A percentile compares a stretch with the other conserved stretches of the same genome.
Conservation (phyloP, 306 rosid species). For the Begonia fuchsioides region DNA sequence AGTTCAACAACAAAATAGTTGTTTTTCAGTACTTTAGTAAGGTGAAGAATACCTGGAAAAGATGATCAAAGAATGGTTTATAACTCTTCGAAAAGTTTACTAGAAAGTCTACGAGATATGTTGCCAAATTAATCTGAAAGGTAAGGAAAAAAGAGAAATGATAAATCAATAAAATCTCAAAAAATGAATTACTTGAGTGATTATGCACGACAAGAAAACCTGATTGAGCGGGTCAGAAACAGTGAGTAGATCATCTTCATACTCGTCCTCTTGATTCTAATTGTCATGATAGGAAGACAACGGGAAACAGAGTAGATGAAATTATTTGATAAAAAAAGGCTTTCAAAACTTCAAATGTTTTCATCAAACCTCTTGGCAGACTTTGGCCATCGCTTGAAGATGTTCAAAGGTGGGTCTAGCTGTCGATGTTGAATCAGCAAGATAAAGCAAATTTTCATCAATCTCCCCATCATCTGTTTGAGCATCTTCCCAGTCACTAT, state of each 20-base stretch:
- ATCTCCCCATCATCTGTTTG: slow-evolving; percentile 29
- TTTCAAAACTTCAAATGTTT: slow-evolving; percentile 1
- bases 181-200: background rate
- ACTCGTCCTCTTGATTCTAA: slow-evolving; percentile 68
- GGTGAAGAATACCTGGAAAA: slow-evolving; percentile 38
- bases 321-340: background rate
- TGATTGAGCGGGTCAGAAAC: slow-evolving; percentile 80
- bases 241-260: slow-evolving; percentile 56
- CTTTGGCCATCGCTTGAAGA: slow-evolving; percentile 80
- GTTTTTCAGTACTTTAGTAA: background rate
- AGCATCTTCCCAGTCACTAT: slow-evolving; percentile 89
- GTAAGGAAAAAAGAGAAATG: background rate
- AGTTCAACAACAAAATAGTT: background rate
- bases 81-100: slow-evolving; percentile 46
- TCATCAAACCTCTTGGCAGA: slow-evolving; percentile 51
- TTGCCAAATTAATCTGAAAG: slow-evolving; percentile 63
- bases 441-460: slow-evolving; percentile 36
- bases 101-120: slow-evolving; percentile 53
- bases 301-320: slow-evolving; percentile 1
- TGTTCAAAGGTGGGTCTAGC: slow-evolving; percentile 51
- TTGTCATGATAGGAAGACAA: background rate
- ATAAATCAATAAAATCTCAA: background rate
- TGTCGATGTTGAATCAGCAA: slow-evolving; percentile 33
- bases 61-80: slow-evolving; percentile 40
- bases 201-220: slow-evolving; percentile 20